Evolutionary conservation across 139 green algal genomes (phyloP), one percentile per base, ranked within the genome.

Genomic region (Chlamydomonas eustigma): DNA sequence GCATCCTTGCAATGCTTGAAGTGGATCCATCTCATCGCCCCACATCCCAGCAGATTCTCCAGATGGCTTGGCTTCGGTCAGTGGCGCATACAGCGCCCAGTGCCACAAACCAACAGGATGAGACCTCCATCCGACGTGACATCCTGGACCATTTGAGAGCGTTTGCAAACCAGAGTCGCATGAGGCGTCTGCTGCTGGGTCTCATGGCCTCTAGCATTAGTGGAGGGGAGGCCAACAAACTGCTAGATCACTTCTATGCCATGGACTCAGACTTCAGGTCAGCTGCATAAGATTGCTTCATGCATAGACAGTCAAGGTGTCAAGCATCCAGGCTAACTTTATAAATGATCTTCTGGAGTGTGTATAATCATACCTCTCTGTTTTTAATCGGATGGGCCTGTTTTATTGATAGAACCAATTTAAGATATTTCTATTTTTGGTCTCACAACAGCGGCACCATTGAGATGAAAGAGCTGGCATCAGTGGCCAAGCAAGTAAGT

Each of bases 101-200:
- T 30, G 24, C 18, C 50, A 63, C 50, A 63, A 18, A 63, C 50
- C 18, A 18, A 63, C 50, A 63, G 22, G 58, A 32, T 37, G 51
- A 80, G 33, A 76, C 44, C 18, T 39, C 78, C 33, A 84, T 89
- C 44, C 25, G 58, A 1, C 31, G 72, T 0, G 50, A 76, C 65
- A 85, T 80, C 35, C 50, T 89, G 31, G 37, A 79, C 6, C 74
- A 84, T 75, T 79, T 89, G 76, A 79, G 78, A 75, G 64, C 75
- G 37, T 89, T 89, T 76, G 81, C 81, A 50, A 82, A 79, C 72
- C 80, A 85, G 37, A 71, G 28, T 35, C 80, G 81, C 64, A 84
- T 83, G 69, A 73, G 84, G 25, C 79, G 84, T 28, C 76, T 89
- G 39, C 50, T 89, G 73, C 74, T 89, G 74, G 84, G 84, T 34